Percentiles rank a stretch among this genome's conserved stretches.
phyloP scores from a whole-genome alignment of 2,329 filamentous ascomycete genomes.

The Pestalotiopsis sp. region DNA sequence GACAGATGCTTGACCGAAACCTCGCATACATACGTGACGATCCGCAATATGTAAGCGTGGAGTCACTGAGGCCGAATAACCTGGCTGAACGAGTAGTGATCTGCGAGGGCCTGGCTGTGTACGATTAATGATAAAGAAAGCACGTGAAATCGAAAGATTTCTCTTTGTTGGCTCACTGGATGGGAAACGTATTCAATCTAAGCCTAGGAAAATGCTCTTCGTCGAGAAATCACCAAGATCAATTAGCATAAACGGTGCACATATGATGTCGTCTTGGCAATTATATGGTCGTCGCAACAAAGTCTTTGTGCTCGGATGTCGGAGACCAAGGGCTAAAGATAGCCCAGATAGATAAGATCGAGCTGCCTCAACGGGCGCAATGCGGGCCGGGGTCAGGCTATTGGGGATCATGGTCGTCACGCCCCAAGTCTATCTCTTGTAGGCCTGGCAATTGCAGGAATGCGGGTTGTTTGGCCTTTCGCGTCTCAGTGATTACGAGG shows the following conservation, averaged over 20 bases:
- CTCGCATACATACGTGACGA: neutral
- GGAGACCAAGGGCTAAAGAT: conserved; percentile 1
- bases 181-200: neutral
- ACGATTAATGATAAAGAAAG: neutral
- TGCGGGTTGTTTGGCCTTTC: neutral
- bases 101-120: neutral
- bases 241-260: neutral
- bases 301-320: neutral
- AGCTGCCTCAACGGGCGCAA: conserved; percentile 2
- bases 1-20: neutral
- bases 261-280: neutral
- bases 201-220: too few species aligned
- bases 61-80: neutral
- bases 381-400: neutral
- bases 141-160: neutral
- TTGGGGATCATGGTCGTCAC: neutral
- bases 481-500: conserved; percentile 8
- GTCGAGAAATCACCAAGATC: neutral
- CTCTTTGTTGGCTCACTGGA: neutral
- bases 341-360: conserved; percentile 5
- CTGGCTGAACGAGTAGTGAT: conserved; percentile 1
- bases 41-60: neutral
- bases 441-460: neutral
- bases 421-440: neutral
- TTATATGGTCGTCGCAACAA: neutral